Evolutionary conservation across 1,284 basidiomycete genomes (phyloP).

Genomic region (Ganoderma multipileum): DNA sequence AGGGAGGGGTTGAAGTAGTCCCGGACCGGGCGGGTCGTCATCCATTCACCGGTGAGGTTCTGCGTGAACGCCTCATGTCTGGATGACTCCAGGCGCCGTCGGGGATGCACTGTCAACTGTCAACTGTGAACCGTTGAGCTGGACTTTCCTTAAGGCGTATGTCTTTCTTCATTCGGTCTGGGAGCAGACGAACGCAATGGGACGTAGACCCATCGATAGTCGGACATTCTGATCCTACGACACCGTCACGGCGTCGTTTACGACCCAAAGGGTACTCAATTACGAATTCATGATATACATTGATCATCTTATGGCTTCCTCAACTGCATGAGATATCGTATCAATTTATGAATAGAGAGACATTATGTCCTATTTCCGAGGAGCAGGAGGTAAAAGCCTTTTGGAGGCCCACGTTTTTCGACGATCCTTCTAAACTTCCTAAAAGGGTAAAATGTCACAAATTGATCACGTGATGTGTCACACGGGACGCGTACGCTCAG

Average conservation of each 20-base stretch:
- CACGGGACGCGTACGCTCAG: slow-evolving; percentile 30
- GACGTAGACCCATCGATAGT: neutral
- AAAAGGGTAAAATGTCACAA: slow-evolving; percentile 17
- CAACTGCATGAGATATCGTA: neutral
- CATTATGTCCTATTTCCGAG: neutral
- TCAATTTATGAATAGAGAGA: neutral
- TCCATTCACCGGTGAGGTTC: neutral
- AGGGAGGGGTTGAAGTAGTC: neutral
- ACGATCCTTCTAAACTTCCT: slow-evolving; percentile 25
- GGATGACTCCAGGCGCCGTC: neutral
- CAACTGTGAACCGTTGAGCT: neutral
- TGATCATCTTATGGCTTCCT: neutral
- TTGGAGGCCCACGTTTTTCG: neutral
- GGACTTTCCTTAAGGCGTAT: neutral
- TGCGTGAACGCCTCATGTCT: neutral
- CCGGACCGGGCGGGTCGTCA: neutral
- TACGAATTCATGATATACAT: neutral
- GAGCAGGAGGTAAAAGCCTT: neutral
- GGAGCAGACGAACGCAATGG: neutral
- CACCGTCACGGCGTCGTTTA: neutral
- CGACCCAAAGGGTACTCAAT: neutral
- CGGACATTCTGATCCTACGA: neutral
- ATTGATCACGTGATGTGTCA: slow-evolving; percentile 24
- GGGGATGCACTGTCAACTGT: neutral
- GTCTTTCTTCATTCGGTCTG: neutral